These are phyloP conservation scores for Sclerotinia minor DNA, from an alignment of 2,329 filamentous ascomycete genomes.

Conservation along the genomic window DNA sequence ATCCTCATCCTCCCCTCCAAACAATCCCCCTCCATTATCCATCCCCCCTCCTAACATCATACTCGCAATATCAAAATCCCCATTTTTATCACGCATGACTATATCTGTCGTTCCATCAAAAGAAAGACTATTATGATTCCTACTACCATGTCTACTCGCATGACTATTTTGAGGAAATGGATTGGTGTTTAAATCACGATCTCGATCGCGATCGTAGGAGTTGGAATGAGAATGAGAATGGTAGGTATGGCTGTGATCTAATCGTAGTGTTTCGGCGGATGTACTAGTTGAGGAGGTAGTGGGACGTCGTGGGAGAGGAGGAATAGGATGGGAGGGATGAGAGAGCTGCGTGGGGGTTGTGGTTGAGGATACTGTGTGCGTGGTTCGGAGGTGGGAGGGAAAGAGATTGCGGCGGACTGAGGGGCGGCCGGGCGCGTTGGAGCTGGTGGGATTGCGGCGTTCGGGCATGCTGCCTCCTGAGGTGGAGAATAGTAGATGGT, in stretches of 20 bases:
- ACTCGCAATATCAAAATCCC: slow-evolving; percentile 59
- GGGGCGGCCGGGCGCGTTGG: slow-evolving; percentile 4
- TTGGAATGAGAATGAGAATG: neutral
- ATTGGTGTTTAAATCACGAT: neutral
- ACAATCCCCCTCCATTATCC: slow-evolving; percentile 33
- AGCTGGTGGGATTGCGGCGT: slow-evolving; percentile 24
- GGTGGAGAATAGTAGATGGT: neutral
- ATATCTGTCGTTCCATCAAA: slow-evolving; percentile 49
- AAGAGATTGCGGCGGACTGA: slow-evolving; percentile 25
- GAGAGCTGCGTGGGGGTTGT: slow-evolving; percentile 29
- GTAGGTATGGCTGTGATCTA: slow-evolving; percentile 49
- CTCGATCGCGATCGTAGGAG: too few relatives aligned
- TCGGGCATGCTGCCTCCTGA: slow-evolving; percentile 35
- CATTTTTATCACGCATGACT: slow-evolving; percentile 62
- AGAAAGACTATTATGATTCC: neutral
- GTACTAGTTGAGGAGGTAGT: slow-evolving; percentile 47
- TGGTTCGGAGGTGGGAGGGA: slow-evolving; percentile 22
- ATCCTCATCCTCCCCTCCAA: slow-evolving; percentile 49
- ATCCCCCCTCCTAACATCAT: slow-evolving; percentile 3
- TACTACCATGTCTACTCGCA: neutral
- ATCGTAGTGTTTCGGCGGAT: slow-evolving; percentile 50
- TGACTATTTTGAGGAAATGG: neutral
- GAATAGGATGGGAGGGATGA: slow-evolving; percentile 53
- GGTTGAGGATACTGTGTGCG: slow-evolving; percentile 13
- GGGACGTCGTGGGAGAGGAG: slow-evolving; percentile 57